Base-by-base conservation (phyloP, 768 basidiomycete species). In the Gyrodon lividus region DNA sequence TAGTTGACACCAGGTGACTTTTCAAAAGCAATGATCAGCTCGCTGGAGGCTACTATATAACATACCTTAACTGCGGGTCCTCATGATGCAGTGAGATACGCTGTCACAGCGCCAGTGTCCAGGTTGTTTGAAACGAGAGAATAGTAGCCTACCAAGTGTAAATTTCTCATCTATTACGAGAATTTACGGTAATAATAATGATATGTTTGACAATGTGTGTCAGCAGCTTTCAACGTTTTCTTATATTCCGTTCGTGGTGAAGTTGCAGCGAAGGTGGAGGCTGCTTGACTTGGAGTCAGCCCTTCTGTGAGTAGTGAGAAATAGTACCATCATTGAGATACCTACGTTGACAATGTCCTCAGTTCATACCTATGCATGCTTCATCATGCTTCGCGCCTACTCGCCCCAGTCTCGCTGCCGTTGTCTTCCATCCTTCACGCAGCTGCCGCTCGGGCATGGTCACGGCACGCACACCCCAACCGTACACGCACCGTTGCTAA, bases 361-460 rank as follows among this genome's bases (percentile, higher is more conserved):
- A 60, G 59, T 46, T 46, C 30, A 44, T 51, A 46, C 63, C 48
- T 53, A 71, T 76, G 74, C 67, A 76, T 76, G 75, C 64, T 62
- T 59, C 59, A 71, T 64, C 67, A 73, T 76, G 74, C 65, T 43
- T 28, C 63, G 43, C 65, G 62, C 50, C 59, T 66, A 50, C 58
- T 59, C 56, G 17, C 50, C 13, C 40, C 52, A 34, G 31, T 28
- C 33, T 54, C 30, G 8, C 42, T 59, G 19, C 52, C 65, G 10
- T 76, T 80, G 56, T 63, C 67, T 24, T 66, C 70, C 43, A 67
- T 75, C 41, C 70, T 81, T 4, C 77, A 77, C 49, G 69, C 69
- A 34, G 80, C 78, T 50, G 80, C 81, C 17, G 71, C 71, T 56
- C 75, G 74, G 44, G 81, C 80, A 42, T 83, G 78, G 72, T 57